A percentile compares a stretch with the other conserved stretches of the same genome.
Conservation (phyloP, 208 protist genomes). For the Wallacemonas sp. region DNA sequence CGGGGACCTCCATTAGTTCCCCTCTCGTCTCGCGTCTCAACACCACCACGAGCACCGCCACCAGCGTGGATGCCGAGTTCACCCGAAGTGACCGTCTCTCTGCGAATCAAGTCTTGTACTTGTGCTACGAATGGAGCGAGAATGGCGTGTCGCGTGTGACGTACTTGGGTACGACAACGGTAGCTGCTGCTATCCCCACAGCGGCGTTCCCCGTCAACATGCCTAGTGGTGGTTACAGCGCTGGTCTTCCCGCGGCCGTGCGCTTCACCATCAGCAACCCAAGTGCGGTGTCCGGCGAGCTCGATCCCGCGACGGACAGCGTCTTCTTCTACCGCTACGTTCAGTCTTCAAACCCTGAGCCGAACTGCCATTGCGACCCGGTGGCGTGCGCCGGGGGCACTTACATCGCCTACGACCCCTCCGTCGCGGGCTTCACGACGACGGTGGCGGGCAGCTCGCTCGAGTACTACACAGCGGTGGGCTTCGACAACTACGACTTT, state of each 20-base stretch:
- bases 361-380: slow-evolving; percentile 79
- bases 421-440: slow-evolving; percentile 21
- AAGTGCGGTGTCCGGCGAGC: slow-evolving; percentile 18
- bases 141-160: slow-evolving; percentile 36
- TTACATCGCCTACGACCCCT: slow-evolving; percentile 32
- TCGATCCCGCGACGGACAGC: slow-evolving; percentile 37
- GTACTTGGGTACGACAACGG: slow-evolving; percentile 49
- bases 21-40: slow-evolving; percentile 43
- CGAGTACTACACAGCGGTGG: slow-evolving; percentile 38
- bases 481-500: slow-evolving; percentile 81
- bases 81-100: slow-evolving; percentile 44
- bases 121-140: slow-evolving; percentile 75
- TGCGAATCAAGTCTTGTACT: slow-evolving; percentile 41
- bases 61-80: slow-evolving; percentile 32
- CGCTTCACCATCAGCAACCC: slow-evolving; percentile 37
- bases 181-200: slow-evolving; percentile 46
- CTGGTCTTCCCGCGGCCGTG: slow-evolving; percentile 39
- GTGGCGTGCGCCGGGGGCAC: slow-evolving; percentile 41
- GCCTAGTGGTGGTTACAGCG: slow-evolving; percentile 37
- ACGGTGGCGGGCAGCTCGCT: slow-evolving; percentile 25
- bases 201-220: slow-evolving; percentile 25
- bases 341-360: slow-evolving; percentile 30
- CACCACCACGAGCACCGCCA: slow-evolving; percentile 20
- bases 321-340: slow-evolving; percentile 82
- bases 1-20: slow-evolving; percentile 20